Base-by-base conservation (phyloP, 441 rosid genomes). In the Isatis lusitanica region DNA sequence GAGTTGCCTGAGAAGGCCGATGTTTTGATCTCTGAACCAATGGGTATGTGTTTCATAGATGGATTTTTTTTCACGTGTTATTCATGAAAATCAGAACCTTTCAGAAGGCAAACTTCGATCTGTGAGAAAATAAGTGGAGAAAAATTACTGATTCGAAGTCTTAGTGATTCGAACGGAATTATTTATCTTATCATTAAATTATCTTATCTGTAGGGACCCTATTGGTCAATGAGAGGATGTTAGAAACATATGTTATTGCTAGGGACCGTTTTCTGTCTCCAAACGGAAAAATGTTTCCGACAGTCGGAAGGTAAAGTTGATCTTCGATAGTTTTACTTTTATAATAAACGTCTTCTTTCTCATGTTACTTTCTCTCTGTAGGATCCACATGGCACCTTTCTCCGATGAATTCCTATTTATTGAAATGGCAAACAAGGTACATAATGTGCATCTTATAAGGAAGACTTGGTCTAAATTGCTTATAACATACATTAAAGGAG, bases 301-400 rank as follows among this genome's bases (percentile, higher is more conserved):
- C 92, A 13, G 66, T 85, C 51, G 97, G 98, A 78, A 94, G 98
- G 98, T 92, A 78, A 80, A 53, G 74, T 3, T 18, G 51, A 55
- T 6, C 65, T 44, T 61, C 26, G 36, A 33, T 28, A 48, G 44
- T 47, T 51, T 57, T 26, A 5, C 31, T 62, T 47, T 36, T 46
- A 6, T 44, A 1, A 38, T 31, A 40, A 10, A 28, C 4, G 24
- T 30, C 50, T 48, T 66, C 31, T 63, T 69, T 60, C 35, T 76
- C 60, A 33, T 67, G 56, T 48, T 70, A 53, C 16, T 74, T 59
- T 67, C 3, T 52, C 69, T 35, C 68, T 86, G 88, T 83, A 92
- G 99, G 95, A 89, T 95, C 63, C 97, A 95, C 75, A 91, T 92
- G 97, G 97, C 98, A 66, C 98, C 98, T 77, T 92, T 95, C 74